Evolutionary conservation across 345 rosid genomes (phyloP).

Genomic region (Boechera stricta): DNA sequence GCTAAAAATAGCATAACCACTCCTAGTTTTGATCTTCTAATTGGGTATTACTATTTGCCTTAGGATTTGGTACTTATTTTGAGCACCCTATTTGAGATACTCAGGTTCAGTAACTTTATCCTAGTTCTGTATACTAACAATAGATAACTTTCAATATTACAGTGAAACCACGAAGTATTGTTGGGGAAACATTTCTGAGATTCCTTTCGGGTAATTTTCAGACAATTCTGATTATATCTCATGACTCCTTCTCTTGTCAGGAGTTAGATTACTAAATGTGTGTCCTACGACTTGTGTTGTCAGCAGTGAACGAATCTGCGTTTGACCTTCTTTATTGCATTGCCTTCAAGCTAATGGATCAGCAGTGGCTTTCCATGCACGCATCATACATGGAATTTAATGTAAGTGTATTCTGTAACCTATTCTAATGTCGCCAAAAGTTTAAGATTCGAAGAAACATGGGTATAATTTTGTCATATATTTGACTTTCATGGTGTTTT

Average conservation of each 20-base stretch:
- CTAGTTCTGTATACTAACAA: slow-evolving; percentile 30
- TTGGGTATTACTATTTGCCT: not conserved
- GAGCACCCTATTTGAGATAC: not conserved
- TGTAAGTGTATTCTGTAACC: slow-evolving; percentile 47
- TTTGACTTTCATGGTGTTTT: not conserved
- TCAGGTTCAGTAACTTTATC: slow-evolving; percentile 1
- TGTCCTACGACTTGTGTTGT: slow-evolving; percentile 32
- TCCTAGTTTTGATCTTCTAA: not conserved
- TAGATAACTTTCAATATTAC: slow-evolving; percentile 42
- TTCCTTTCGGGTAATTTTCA: slow-evolving; percentile 78
- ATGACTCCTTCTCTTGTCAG: not conserved
- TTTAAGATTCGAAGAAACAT: slow-evolving; percentile 1
- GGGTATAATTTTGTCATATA: not conserved
- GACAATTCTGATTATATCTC: not conserved
- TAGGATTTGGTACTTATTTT: not conserved
- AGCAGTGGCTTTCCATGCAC: slow-evolving; percentile 90
- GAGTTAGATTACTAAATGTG: slow-evolving; percentile 13
- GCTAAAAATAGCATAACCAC: not conserved
- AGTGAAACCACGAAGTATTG: slow-evolving; percentile 86
- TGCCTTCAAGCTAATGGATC: slow-evolving; percentile 98
- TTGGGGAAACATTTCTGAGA: slow-evolving; percentile 88
- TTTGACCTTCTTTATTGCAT: slow-evolving; percentile 96
- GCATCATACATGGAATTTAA: slow-evolving; percentile 99
- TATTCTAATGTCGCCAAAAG: not conserved
- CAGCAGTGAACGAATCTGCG: slow-evolving; percentile 83